phyloP scores from a whole-genome alignment of 1,284 basidiomycete species.

The Boletus holoroseus region DNA sequence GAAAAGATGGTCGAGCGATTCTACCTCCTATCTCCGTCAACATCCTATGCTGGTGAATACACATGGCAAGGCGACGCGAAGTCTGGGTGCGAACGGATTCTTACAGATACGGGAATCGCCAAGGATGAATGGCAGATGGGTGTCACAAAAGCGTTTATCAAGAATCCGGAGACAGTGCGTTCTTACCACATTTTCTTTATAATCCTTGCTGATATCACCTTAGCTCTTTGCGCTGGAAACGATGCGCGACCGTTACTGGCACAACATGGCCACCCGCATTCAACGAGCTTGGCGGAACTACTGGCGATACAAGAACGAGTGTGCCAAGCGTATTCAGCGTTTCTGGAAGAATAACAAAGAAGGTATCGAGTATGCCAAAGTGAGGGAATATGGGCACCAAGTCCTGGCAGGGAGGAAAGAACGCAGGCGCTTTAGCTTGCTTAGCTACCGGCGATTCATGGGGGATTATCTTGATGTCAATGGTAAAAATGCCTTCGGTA shows the following conservation, averaged over 20 bases:
- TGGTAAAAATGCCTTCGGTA: constrained; percentile 74
- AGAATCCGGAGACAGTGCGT: constrained; percentile 94
- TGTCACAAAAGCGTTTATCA: constrained; percentile 97
- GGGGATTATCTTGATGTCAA: constrained; percentile 96
- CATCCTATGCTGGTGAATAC: constrained; percentile 98
- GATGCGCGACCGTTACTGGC: constrained; percentile 99
- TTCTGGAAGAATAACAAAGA: constrained; percentile 99
- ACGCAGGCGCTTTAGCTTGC: constrained; percentile 85
- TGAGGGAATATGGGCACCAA: constrained; percentile 92
- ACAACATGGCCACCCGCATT: constrained; percentile 97
- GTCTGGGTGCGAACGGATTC: constrained; percentile 89
- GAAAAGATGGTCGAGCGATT: constrained; percentile 99
- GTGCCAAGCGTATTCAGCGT: constrained; percentile 90
- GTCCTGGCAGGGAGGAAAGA: constrained; percentile 91
- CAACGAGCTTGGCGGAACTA: constrained; percentile 97
- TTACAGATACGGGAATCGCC: constrained; percentile 92
- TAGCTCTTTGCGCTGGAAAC: constrained; percentile 97
- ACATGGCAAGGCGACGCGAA: constrained; percentile 91
- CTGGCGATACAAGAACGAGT: constrained; percentile 92
- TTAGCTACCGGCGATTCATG: constrained; percentile 93
- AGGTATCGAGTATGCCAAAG: constrained; percentile 79
- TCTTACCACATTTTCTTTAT: not conserved
- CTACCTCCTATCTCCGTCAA: constrained; percentile 91
- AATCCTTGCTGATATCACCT: constrained; percentile 3
- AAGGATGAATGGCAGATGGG: constrained; percentile 99